Percentiles rank a stretch among this genome's conserved stretches.
Conservation (phyloP, 1,284 basidiomycete species). For the Tranzscheliella williamsii region DNA sequence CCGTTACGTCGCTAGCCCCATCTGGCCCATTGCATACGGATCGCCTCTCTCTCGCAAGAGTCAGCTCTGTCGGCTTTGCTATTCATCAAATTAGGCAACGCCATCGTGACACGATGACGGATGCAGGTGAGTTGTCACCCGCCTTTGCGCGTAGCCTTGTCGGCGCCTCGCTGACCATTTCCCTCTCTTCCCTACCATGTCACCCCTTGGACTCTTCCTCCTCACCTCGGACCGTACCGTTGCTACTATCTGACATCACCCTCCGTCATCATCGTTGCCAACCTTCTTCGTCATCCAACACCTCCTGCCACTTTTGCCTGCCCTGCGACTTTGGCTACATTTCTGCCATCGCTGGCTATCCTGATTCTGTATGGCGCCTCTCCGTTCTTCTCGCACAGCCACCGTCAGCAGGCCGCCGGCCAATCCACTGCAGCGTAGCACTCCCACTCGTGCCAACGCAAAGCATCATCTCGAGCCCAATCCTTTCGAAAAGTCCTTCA, state of each 20-base stretch:
- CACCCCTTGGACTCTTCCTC: neutral
- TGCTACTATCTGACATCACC: no score
- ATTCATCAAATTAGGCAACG: no score
- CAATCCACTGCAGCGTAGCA: slow-evolving; percentile 16
- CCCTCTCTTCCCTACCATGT: neutral
- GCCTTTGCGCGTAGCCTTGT: neutral
- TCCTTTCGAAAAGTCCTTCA: slow-evolving; percentile 93
- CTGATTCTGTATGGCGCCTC: slow-evolving; percentile 7
- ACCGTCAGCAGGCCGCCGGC: slow-evolving; percentile 35
- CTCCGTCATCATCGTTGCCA: no score
- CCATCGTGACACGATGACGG: neutral
- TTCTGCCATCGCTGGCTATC: neutral
- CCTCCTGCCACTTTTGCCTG: neutral
- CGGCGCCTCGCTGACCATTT: neutral
- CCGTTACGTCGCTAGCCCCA: no score
- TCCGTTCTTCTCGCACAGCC: slow-evolving; percentile 26
- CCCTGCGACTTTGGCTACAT: no score
- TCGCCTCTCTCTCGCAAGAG: no score
- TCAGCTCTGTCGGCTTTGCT: no score
- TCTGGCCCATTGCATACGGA: no score
- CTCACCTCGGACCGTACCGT: no score
- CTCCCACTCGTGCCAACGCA: slow-evolving; percentile 25
- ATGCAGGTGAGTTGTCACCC: neutral
- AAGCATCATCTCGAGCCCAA: slow-evolving; percentile 76
- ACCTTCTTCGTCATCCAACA: neutral